Conservation (phyloP, 2,329 filamentous ascomycete species). For the Aspergillus ochraceoroseus region DNA sequence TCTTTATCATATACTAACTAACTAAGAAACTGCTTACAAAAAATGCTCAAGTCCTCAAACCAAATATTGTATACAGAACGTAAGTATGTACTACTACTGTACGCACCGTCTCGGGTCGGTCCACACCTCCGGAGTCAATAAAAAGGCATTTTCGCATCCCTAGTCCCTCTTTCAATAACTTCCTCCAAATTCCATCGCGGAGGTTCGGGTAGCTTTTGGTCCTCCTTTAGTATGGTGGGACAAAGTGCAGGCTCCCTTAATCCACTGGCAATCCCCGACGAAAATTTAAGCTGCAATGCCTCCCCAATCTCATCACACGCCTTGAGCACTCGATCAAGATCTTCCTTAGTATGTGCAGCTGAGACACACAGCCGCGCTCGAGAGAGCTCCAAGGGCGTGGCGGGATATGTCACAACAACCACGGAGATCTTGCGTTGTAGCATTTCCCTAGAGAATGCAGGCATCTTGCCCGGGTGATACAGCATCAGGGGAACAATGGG, state of each 20-base stretch:
- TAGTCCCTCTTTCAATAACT: conserved; percentile 63
- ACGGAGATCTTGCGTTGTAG: conserved; percentile 91
- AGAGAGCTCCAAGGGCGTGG: conserved; percentile 86
- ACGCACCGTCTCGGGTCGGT: no score
- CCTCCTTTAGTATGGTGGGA: conserved; percentile 6
- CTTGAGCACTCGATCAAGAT: conserved; percentile 76
- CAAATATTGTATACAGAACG: no score
- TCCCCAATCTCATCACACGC: conserved; percentile 92
- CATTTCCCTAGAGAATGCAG: conserved; percentile 96
- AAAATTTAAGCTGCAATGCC: conserved; percentile 86
- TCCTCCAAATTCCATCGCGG: conserved; percentile 77
- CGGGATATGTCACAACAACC: conserved; percentile 91
- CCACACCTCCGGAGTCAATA: conserved; percentile 49
- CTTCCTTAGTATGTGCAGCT: conserved; percentile 92
- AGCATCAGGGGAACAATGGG: conserved; percentile 89
- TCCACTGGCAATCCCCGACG: conserved; percentile 82
- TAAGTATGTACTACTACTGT: no score
- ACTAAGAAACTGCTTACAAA: no score
- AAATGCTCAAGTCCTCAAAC: no score
- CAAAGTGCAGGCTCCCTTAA: conserved; percentile 59
- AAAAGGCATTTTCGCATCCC: conserved; percentile 66
- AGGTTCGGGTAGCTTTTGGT: conserved; percentile 51
- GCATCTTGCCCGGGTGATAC: conserved; percentile 94
- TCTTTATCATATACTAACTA: no score
- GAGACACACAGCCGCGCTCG: conserved; percentile 90